phyloP scores from a whole-genome alignment of 75 land plant species.

The Pinus tabuliformis region DNA sequence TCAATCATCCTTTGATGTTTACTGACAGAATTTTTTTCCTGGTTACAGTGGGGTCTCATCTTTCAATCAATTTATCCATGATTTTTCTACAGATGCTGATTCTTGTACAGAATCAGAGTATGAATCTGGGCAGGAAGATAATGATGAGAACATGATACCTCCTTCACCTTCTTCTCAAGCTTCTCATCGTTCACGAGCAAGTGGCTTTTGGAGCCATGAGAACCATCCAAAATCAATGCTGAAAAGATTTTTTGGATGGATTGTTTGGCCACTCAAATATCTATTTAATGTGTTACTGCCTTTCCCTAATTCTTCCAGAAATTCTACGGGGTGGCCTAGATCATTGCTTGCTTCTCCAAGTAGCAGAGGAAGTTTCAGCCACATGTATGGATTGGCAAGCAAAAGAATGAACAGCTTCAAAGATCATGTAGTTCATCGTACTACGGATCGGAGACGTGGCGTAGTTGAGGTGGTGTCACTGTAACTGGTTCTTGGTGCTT shows the following conservation, averaged over 20 bases:
- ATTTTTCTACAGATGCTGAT: constrained; percentile 78
- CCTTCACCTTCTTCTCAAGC: constrained; percentile 65
- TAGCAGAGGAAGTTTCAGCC: constrained; percentile 16
- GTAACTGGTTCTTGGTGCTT: constrained; percentile 1
- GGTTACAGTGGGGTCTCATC: constrained; percentile 95
- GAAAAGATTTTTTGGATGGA: constrained; percentile 42
- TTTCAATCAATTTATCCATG: constrained; percentile 91
- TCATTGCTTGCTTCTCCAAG: background rate
- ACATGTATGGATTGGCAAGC: constrained; percentile 27
- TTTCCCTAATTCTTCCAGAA: constrained; percentile 8
- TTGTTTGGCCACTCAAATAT: constrained; percentile 53
- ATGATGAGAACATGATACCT: constrained; percentile 46
- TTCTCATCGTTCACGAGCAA: constrained; percentile 56
- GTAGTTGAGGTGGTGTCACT: constrained; percentile 73
- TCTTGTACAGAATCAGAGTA: constrained; percentile 56
- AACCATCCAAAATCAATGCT: constrained; percentile 28
- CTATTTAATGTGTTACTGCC: constrained; percentile 2
- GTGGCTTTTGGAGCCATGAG: constrained; percentile 38
- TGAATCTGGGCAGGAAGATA: constrained; percentile 79
- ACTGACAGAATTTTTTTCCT: constrained; percentile 12
- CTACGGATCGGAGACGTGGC: constrained; percentile 84
- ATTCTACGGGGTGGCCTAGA: constrained; percentile 3
- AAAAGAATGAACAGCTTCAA: constrained; percentile 39
- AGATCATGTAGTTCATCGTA: constrained; percentile 67
- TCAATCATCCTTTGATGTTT: background rate